Conservation (phyloP, 257 asterid genomes). For the Gentiana dahurica region DNA sequence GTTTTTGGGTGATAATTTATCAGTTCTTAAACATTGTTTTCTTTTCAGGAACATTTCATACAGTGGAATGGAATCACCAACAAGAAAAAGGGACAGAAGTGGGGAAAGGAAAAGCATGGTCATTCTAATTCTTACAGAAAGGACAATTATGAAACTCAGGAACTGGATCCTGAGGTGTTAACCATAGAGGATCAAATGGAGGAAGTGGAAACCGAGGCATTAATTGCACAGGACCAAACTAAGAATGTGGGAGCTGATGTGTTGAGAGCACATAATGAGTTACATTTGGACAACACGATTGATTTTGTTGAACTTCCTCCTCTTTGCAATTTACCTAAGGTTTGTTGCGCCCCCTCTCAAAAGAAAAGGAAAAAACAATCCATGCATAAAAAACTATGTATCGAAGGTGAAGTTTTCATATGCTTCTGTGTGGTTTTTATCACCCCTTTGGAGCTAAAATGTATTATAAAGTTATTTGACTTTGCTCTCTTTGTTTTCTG, state of each 20-base stretch:
- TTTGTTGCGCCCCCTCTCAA: conserved; percentile 9
- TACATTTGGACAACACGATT: conserved; percentile 18
- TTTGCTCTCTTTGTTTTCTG: too few species aligned
- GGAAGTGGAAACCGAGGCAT: conserved; percentile 21
- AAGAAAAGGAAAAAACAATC: too few species aligned
- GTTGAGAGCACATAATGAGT: conserved; percentile 22
- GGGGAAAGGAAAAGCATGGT: conserved; percentile 65
- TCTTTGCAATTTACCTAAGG: conserved; percentile 64
- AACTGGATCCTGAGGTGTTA: conserved; percentile 22
- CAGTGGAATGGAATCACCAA: conserved; percentile 81
- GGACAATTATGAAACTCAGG: conserved; percentile 23
- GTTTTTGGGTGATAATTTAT: too few species aligned
- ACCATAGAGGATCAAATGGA: conserved; percentile 24
- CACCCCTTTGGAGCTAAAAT: too few species aligned
- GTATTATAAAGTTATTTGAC: too few species aligned
- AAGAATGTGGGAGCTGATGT: conserved; percentile 24
- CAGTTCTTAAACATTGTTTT: neutral
- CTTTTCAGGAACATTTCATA: conserved; percentile 38
- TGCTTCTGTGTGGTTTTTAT: too few species aligned
- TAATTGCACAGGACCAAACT: conserved; percentile 19
- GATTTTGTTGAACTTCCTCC: conserved; percentile 69
- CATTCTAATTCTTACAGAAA: conserved; percentile 32
- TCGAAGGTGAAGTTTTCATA: too few species aligned
- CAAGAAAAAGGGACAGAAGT: conserved; percentile 89
- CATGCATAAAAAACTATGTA: too few species aligned